A percentile compares a stretch with the other conserved stretches of the same genome.
phyloP scores from a whole-genome alignment of 257 asterid genomes.

The Cruciata laevipes region DNA sequence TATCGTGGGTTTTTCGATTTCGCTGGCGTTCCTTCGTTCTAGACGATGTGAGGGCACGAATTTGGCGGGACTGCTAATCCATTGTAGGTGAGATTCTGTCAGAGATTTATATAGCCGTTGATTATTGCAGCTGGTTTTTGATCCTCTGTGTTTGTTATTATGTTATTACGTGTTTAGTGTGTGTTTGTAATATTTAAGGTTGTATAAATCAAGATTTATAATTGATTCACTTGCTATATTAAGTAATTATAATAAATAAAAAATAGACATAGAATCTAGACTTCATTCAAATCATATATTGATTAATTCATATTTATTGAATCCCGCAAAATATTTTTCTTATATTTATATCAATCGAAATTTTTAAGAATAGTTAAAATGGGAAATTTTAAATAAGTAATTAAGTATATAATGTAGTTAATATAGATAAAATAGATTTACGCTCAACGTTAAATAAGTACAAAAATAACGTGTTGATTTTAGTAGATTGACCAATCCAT shows the following conservation, averaged over 20 bases:
- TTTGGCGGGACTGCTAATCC: slow-evolving; percentile 11
- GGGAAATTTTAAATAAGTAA: no score
- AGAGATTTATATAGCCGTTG: neutral
- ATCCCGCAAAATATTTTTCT: no score
- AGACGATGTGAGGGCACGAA: slow-evolving; percentile 22
- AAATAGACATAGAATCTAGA: no score
- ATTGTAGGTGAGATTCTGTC: neutral
- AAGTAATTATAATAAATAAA: neutral
- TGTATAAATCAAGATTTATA: neutral
- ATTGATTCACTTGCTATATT: neutral
- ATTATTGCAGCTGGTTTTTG: neutral
- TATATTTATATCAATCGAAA: no score
- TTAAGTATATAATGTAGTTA: no score
- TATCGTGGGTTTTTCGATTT: neutral
- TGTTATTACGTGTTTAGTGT: neutral
- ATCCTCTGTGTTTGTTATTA: neutral
- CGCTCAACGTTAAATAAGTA: no score
- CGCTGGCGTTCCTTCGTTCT: slow-evolving; percentile 19
- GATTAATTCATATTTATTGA: no score
- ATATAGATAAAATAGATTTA: no score
- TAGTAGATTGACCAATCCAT: neutral
- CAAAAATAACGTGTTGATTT: neutral
- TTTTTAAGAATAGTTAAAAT: no score
- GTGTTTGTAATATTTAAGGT: neutral
- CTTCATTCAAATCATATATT: no score